A percentile compares a stretch with the other conserved stretches of the same genome.
These are phyloP conservation scores for Anthostomella pinea DNA, from an alignment of 2,329 filamentous ascomycete genomes.

Conservation along the genomic window DNA sequence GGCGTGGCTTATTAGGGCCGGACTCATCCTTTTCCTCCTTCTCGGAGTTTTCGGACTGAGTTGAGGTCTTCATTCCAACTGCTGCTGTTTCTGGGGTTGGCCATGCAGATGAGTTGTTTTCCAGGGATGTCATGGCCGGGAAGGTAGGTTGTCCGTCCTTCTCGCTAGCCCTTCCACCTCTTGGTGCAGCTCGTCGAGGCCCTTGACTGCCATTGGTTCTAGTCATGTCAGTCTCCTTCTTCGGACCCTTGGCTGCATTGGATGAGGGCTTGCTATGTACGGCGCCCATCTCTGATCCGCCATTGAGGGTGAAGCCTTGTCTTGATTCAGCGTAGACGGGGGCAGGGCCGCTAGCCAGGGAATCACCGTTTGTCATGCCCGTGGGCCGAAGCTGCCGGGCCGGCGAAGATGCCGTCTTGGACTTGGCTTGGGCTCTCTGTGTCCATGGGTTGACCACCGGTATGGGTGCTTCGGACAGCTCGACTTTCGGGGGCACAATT, in stretches of 20 bases:
- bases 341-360: conserved; percentile 2
- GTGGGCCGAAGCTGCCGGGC: conserved; percentile 19
- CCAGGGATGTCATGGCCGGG: conserved; percentile 59
- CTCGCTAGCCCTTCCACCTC: conserved; percentile 45
- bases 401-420: conserved; percentile 22
- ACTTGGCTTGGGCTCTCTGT: conserved; percentile 60
- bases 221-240: conserved; percentile 40
- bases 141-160: conserved; percentile 37
- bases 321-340: conserved; percentile 17
- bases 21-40: conserved; percentile 61
- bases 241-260: conserved; percentile 41
- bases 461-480: conserved; percentile 76
- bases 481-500: conserved; percentile 57
- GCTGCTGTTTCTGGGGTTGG: conserved; percentile 82
- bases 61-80: conserved; percentile 73
- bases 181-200: conserved; percentile 39
- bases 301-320: conserved; percentile 14
- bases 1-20: conserved; percentile 44
- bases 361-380: no score
- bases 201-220: conserved; percentile 39
- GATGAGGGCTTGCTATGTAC: conserved; percentile 23
- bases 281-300: conserved; percentile 23
- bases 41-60: conserved; percentile 58
- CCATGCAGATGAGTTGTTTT: conserved; percentile 80
- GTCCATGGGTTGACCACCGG: conserved; percentile 88